Evolutionary conservation across 192 early-diverging fungal species (phyloP), one percentile per base, ranked within the genome.

Genomic region (Piromyces finnis): DNA sequence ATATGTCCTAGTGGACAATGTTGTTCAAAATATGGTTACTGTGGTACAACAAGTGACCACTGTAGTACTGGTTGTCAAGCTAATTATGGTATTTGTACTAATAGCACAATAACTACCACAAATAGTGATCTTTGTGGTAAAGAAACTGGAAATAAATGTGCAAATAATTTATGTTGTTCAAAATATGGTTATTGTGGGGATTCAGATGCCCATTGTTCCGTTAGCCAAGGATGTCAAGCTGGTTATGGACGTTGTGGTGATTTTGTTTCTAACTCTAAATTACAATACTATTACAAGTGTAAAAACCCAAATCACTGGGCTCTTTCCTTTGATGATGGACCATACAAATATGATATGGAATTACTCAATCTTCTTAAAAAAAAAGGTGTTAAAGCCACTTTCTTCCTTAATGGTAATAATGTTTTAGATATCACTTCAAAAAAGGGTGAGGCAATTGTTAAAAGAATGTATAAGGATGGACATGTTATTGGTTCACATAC

Each of bases 311-410:
- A 78, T 85, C 86, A 77, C 79, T 77, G 77, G 88, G 89, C 88
- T 85, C 77, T 91, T 78, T 89, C 90, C 15, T 92, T 89, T 80
- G 91, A 92, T 84, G 91, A 92, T 85, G 91, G 91, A 9, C 91
- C 91, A 22, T 88, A 86, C 28, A 79, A 81, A 14, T 87, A 85
- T 29, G 85, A 86, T 35, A 82, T 83, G 26, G 83, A 84, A 6
- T 80, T 92, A 36, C 83, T 89, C 32, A 82, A 86, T 39, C 85
- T 84, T 41, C 81, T 93, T 36, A 79, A 83, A 18, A 29, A 83
- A 16, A 78, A 87, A 30, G 86, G 86, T 17, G 80, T 88, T 39
- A 90, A 88, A 41, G 86, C 89, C 7, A 89, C 92, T 16, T 88
- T 93, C 82, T 92, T 92, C 84, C 83, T 88, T 77, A 90, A 91